Evolutionary conservation across 768 basidiomycete genomes (phyloP).

Genomic region (Vishniacozyma victoriae): DNA sequence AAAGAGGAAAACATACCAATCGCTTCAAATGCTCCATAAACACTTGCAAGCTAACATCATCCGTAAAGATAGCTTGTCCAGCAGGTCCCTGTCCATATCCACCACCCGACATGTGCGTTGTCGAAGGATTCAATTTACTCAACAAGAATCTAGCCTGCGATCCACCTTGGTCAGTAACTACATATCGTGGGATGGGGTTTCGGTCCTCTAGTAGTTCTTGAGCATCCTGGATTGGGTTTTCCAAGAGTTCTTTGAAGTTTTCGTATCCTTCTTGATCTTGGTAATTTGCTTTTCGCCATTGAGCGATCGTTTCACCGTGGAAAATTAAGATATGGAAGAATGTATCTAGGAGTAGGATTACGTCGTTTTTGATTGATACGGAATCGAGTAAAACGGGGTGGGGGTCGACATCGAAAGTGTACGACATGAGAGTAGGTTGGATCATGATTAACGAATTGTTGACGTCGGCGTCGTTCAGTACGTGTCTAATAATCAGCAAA

Average conservation of each 20-base stretch:
- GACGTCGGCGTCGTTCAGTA: conserved; percentile 93
- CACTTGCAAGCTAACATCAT: conserved; percentile 77
- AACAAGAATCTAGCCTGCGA: conserved; percentile 97
- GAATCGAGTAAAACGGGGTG: conserved; percentile 95
- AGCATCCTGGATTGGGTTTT: conserved; percentile 79
- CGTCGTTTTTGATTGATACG: conserved; percentile 94
- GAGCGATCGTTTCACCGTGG: conserved; percentile 93
- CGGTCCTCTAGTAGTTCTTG: conserved; percentile 91
- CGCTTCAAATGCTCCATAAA: conserved; percentile 83
- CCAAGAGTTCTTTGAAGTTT: conserved; percentile 91
- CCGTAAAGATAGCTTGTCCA: conserved; percentile 89
- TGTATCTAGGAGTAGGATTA: conserved; percentile 91
- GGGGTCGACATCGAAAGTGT: conserved; percentile 78
- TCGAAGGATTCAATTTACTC: conserved; percentile 93
- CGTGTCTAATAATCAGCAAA: conserved; percentile 57
- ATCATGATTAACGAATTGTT: conserved; percentile 99
- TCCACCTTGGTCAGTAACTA: conserved; percentile 95
- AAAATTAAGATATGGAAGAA: conserved; percentile 99
- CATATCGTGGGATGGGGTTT: conserved; percentile 94
- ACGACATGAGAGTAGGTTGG: conserved; percentile 98
- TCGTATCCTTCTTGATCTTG: conserved; percentile 99
- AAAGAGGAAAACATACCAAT: conserved; percentile 52
- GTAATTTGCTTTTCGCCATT: conserved; percentile 97
- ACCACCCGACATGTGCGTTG: conserved; percentile 80
- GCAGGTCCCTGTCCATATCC: conserved; percentile 63